These are phyloP conservation scores for Psidium friedrichsthalianum DNA, from an alignment of 345 rosid species.

Conservation along the genomic window DNA sequence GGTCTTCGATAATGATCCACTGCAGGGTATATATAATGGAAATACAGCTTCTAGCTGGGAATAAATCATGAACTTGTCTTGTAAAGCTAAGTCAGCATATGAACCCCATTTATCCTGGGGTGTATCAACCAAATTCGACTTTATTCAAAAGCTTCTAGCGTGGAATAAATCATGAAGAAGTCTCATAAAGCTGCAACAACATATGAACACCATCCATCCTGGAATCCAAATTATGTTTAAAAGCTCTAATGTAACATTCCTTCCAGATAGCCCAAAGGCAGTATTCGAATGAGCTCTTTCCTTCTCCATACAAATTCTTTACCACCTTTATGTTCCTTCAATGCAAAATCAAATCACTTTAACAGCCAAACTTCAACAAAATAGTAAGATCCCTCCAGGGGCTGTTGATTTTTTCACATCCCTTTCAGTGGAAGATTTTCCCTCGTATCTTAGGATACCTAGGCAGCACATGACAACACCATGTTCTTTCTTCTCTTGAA, in stretches of 20 bases:
- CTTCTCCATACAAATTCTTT: background rate
- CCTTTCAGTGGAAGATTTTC: background rate
- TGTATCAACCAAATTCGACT: background rate
- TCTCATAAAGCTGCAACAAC: background rate
- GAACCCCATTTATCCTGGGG: background rate
- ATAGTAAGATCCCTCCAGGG: background rate
- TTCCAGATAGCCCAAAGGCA: background rate
- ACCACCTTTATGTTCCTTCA: background rate
- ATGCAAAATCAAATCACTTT: background rate
- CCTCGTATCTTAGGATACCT: background rate
- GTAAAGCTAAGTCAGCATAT: background rate
- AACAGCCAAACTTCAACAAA: background rate
- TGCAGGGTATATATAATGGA: background rate
- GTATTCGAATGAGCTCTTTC: background rate
- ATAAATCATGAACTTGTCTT: background rate
- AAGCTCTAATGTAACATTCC: background rate
- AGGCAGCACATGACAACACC: background rate
- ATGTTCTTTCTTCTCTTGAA: background rate
- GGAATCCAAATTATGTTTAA: background rate
- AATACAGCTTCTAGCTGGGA: background rate
- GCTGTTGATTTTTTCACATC: background rate
- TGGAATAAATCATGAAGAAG: background rate
- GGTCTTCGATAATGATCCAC: background rate
- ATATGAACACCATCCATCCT: background rate
- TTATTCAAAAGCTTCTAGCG: background rate